Evolutionary conservation across 805 yeast species (phyloP), one percentile per base, ranked within the genome.

Genomic region (Candida patagonica): DNA sequence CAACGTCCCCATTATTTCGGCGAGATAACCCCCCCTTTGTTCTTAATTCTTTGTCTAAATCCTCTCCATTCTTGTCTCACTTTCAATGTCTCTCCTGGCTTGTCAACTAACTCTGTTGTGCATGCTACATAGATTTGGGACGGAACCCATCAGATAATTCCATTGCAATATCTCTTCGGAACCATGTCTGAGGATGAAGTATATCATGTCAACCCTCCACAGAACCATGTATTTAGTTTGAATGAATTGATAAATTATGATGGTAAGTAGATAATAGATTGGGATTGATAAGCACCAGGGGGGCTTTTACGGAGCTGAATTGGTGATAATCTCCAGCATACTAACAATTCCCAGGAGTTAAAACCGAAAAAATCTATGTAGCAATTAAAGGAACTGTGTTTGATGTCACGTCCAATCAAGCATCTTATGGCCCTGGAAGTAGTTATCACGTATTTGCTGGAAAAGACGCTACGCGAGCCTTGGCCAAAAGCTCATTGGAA

Each of bases 351-450:
- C 5, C 36, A 53, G 76, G 76, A 5, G 61, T 60, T 7, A 54
- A 63, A 38, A 45, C 55, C 13, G 62, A 67, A 6, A 60, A 70
- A 43, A 70, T 82, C 47, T 85, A 77, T 58, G 80, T 85, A 15
- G 92, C 77, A 6, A 78, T 85, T 50, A 76, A 78, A 45, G 92
- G 94, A 16, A 68, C 67, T 2, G 74, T 86, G 8, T 86, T 83
- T 56, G 95, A 85, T 52, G 95, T 86, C 7, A 71, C 83, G 0
- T 55, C 63, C 34, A 85, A 84, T 53, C 50, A 57, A 9, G 73
- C 70, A 12, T 78, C 78, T 29, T 85, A 85, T 55, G 95, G 94
- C 0, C 79, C 80, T 2, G 88, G 87, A 0, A 73, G 75, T 44
- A 76, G 79, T 17, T 86, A 85, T 59, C 77, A 76, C 51, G 74